These are phyloP conservation scores for Didymella glomerata DNA, from an alignment of 2,329 filamentous ascomycete genomes.

Conservation along the genomic window DNA sequence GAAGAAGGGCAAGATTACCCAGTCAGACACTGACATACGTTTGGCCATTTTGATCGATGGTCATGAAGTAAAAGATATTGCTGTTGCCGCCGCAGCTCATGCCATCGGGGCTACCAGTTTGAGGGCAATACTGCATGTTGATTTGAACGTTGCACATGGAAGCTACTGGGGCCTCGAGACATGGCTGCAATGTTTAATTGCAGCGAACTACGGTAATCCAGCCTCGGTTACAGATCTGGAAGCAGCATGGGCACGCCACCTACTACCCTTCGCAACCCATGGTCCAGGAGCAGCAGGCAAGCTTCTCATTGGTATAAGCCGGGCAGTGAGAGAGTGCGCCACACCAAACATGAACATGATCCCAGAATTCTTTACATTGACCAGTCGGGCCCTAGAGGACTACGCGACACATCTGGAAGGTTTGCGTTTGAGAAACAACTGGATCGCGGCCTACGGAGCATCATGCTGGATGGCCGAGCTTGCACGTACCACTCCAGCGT, in stretches of 20 bases:
- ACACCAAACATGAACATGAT: conserved; percentile 31
- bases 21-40: conserved; percentile 34
- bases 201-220: conserved; percentile 37
- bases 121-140: conserved; percentile 33
- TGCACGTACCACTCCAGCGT: conserved; percentile 13
- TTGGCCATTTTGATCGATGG: conserved; percentile 34
- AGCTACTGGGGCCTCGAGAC: conserved; percentile 41
- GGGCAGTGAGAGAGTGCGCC: conserved; percentile 22
- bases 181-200: conserved; percentile 43
- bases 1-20: conserved; percentile 42
- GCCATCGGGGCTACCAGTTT: conserved; percentile 38
- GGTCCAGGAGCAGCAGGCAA: conserved; percentile 35
- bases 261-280: conserved; percentile 37
- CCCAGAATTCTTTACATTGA: conserved; percentile 35
- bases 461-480: conserved; percentile 36
- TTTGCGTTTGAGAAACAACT: conserved; percentile 35
- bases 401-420: conserved; percentile 40
- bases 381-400: conserved; percentile 31
- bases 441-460: conserved; percentile 32
- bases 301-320: conserved; percentile 37
- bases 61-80: conserved; percentile 36
- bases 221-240: conserved; percentile 38
- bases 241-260: conserved; percentile 36
- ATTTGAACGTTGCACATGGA: conserved; percentile 36
- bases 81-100: conserved; percentile 43